Evolutionary conservation across 1,284 basidiomycete genomes (phyloP).

Genomic region (Ganoderma meredithae): DNA sequence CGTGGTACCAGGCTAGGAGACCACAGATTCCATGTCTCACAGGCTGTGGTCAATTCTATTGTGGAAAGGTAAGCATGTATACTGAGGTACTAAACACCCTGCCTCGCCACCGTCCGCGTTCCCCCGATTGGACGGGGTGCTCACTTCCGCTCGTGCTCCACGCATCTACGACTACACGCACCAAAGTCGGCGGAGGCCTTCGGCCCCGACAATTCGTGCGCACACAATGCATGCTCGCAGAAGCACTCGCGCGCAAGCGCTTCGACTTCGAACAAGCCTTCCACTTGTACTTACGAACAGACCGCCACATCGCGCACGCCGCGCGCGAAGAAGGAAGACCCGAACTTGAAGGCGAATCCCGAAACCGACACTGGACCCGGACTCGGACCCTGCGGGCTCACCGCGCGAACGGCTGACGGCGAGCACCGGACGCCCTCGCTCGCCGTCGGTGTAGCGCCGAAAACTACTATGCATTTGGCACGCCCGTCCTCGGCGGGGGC

Average conservation of each 20-base stretch:
- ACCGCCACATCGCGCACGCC: neutral
- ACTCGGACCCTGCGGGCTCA: neutral
- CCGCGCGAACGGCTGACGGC: neutral
- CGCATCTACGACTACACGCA: neutral
- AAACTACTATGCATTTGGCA: neutral
- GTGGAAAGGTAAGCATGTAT: too few species aligned
- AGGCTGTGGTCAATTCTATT: neutral
- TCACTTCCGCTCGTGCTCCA: neutral
- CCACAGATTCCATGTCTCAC: neutral
- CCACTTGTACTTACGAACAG: too few species aligned
- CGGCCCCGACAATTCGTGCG: neutral
- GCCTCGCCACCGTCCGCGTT: neutral
- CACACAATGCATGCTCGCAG: neutral
- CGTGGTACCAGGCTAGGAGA: neutral
- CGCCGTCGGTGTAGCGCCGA: neutral
- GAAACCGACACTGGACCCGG: too few species aligned
- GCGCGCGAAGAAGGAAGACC: neutral
- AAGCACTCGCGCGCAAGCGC: too few species aligned
- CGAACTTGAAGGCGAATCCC: neutral
- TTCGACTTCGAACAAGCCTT: too few species aligned
- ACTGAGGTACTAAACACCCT: neutral
- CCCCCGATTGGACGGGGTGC: neutral
- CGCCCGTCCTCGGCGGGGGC: slow-evolving; percentile 4
- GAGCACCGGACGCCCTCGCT: neutral
- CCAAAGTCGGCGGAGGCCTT: too few species aligned